These are phyloP conservation scores for Globisporangium paroecandrum DNA, from an alignment of 352 stramenopile species.

Conservation along the genomic window DNA sequence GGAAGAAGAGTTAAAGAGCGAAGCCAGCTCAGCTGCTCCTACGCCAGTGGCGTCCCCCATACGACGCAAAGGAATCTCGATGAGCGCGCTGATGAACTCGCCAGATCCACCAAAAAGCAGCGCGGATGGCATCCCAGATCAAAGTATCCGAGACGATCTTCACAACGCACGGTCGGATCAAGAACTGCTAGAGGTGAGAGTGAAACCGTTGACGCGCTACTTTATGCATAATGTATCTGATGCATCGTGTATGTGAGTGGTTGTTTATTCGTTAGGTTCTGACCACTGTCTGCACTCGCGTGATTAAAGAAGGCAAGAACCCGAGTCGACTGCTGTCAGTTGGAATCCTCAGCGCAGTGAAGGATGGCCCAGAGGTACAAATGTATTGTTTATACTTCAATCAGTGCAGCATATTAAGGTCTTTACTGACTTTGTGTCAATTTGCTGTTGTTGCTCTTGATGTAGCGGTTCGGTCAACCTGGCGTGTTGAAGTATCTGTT, in stretches of 20 bases:
- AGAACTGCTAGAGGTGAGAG: constrained; percentile 48
- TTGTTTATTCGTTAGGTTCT: constrained; percentile 29
- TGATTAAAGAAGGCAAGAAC: constrained; percentile 54
- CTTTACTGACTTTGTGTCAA: not conserved
- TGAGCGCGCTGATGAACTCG: constrained; percentile 55
- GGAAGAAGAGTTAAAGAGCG: constrained; percentile 23
- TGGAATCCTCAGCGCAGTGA: constrained; percentile 51
- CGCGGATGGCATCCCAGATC: constrained; percentile 38
- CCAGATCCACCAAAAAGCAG: constrained; percentile 18
- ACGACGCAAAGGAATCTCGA: constrained; percentile 47
- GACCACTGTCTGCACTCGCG: constrained; percentile 38
- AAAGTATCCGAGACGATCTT: constrained; percentile 47
- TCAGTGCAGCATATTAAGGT: not conserved
- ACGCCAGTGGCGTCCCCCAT: constrained; percentile 39
- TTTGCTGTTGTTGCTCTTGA: not conserved
- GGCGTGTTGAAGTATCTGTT: constrained; percentile 74
- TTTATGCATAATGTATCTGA: not conserved
- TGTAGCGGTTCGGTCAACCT: constrained; percentile 48
- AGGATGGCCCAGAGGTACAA: constrained; percentile 43
- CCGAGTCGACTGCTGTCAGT: constrained; percentile 65
- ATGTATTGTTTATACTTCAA: constrained; percentile 1
- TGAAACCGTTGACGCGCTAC: not conserved
- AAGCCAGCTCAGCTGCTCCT: constrained; percentile 21
- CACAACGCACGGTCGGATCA: constrained; percentile 19
- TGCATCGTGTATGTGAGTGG: not conserved